phyloP scores from a whole-genome alignment of 1,284 basidiomycete genomes.

The Mycena sp. region DNA sequence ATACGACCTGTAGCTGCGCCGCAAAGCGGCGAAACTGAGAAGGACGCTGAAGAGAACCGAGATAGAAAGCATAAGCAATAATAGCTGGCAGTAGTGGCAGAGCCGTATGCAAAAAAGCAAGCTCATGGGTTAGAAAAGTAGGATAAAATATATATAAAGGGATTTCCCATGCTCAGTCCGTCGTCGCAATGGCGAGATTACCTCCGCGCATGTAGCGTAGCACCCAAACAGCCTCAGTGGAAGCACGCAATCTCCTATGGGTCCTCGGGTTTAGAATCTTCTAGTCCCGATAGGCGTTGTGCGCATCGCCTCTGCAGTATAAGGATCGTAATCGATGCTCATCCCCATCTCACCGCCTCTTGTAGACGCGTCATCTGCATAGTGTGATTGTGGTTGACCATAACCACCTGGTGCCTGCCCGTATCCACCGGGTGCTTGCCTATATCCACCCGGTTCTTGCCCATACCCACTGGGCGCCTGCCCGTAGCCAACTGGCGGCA shows the following conservation, averaged over 20 bases:
- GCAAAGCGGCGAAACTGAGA: not conserved
- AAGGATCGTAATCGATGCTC: slow-evolving; percentile 52
- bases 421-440: not conserved
- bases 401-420: not conserved
- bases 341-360: slow-evolving; percentile 33
- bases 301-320: slow-evolving; percentile 34
- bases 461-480: not conserved
- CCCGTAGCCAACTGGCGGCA: slow-evolving; percentile 1
- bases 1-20: not conserved
- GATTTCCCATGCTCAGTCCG: slow-evolving; percentile 13
- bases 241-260: too few species aligned
- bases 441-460: slow-evolving; percentile 1
- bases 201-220: slow-evolving; percentile 16
- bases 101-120: slow-evolving; percentile 7
- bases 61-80: slow-evolving; percentile 4
- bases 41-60: not conserved
- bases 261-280: slow-evolving; percentile 16
- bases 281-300: slow-evolving; percentile 23
- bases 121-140: slow-evolving; percentile 10
- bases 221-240: too few species aligned
- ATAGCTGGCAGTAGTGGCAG: not conserved
- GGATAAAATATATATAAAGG: not conserved
- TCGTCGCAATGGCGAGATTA: slow-evolving; percentile 17
- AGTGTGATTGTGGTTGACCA: slow-evolving; percentile 17
- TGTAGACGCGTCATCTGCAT: slow-evolving; percentile 17